Conservation (phyloP, 371 early-diverging fungal species). For the Mortierella sp. region DNA sequence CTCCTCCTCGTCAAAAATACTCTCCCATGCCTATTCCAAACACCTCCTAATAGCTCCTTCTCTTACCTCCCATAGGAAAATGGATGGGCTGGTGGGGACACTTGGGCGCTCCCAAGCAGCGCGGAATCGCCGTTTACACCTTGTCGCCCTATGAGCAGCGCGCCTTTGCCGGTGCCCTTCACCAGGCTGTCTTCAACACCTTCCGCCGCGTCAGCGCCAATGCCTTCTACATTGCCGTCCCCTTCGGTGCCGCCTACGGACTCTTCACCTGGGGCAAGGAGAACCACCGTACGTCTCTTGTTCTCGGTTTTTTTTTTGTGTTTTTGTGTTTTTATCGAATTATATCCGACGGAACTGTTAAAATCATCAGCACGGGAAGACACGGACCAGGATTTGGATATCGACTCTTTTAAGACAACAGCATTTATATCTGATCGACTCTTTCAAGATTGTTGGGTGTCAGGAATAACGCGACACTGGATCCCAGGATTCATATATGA, state of each 20-base stretch:
- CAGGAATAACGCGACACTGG: background rate
- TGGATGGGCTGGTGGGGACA: slow-evolving; percentile 81
- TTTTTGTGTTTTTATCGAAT: background rate
- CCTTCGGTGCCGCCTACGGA: slow-evolving; percentile 73
- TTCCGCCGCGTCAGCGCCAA: slow-evolving; percentile 81
- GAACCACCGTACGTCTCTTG: slow-evolving; percentile 64
- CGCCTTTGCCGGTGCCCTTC: slow-evolving; percentile 80
- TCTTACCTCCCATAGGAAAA: slow-evolving; percentile 34
- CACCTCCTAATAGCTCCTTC: slow-evolving; percentile 14
- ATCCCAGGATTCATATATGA: too few species aligned
- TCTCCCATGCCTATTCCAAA: background rate
- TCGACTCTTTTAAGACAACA: background rate
- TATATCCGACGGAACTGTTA: background rate
- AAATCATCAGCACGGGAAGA: background rate
- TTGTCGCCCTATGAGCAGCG: slow-evolving; percentile 87
- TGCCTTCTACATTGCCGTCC: slow-evolving; percentile 80
- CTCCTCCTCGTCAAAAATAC: background rate
- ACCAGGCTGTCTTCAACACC: slow-evolving; percentile 84
- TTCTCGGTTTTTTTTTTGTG: background rate
- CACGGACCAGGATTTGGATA: background rate
- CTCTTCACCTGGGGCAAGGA: slow-evolving; percentile 74
- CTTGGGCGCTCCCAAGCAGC: slow-evolving; percentile 82
- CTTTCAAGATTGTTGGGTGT: background rate
- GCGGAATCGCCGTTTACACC: slow-evolving; percentile 80
- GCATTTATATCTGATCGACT: background rate